A percentile compares a stretch with the other conserved stretches of the same genome.
Conservation (phyloP, 345 rosid species). For the Eucalyptus victrix region DNA sequence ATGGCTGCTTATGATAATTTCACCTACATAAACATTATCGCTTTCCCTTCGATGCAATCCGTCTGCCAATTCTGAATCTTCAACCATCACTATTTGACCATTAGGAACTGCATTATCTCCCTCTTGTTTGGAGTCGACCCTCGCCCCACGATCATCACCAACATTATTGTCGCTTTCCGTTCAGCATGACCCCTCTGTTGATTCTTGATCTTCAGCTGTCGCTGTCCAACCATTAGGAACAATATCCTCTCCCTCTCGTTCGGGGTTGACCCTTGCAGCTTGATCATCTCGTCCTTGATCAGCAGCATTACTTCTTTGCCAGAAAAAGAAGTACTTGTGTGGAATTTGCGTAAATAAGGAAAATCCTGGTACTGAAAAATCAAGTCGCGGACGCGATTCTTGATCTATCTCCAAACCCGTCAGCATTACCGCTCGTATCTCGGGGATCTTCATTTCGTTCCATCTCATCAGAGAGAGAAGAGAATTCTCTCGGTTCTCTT, state of each 20-base stretch:
- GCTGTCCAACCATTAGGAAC: not conserved
- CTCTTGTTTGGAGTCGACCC: not conserved
- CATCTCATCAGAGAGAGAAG: not conserved
- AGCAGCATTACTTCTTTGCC: not conserved
- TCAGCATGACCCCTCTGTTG: not conserved
- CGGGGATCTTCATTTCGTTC: not conserved
- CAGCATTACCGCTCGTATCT: not conserved
- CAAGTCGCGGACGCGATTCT: not conserved
- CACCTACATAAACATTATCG: not conserved
- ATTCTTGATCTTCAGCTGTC: not conserved
- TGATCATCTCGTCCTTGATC: not conserved
- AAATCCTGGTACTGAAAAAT: not conserved
- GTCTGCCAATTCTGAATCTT: not conserved
- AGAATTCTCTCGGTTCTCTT: not conserved
- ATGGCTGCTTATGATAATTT: not conserved
- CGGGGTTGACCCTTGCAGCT: not conserved
- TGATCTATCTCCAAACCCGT: not conserved
- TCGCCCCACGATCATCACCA: not conserved
- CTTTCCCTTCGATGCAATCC: not conserved
- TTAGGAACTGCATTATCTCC: not conserved
- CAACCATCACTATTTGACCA: not conserved
- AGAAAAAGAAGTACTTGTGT: not conserved
- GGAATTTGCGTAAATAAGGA: not conserved
- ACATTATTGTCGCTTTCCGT: not conserved
- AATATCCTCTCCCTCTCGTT: not conserved